Evolutionary conservation across 768 basidiomycete genomes (phyloP), one percentile per base, ranked within the genome.

Genomic region (Lactifluus echinatus): DNA sequence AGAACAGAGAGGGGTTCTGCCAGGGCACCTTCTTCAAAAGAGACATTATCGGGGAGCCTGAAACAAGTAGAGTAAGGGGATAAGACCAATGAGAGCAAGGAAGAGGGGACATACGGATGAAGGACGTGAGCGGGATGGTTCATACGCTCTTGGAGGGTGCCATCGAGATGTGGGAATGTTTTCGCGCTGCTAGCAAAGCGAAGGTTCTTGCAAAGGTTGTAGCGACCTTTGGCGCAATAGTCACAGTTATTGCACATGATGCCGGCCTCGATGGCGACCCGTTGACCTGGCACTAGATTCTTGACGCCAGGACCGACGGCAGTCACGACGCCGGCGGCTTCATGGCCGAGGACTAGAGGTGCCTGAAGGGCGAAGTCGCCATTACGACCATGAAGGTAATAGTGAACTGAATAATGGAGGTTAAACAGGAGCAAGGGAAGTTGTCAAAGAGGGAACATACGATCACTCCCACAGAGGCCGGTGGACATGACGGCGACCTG

Each of bases 1-100:
- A 94, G 78, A 64, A 98, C 95, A 44, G 89, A 91, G 57, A 98
- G 85, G 24, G 95, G 95, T 69, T 98, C 95, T 8, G 93, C 92
- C 57, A 97, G 79, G 6, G 93, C 84, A 19, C 89, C 94, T 63
- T 83, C 79, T 61, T 92, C 87, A 66, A 83, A 90, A 36, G 85
- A 77, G 68, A 84, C 82, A 64, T 69, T 73, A 62, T 89, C 83
- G 23, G 93, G 90, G 23, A 96, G 74, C 23, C 89, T 90, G 64
- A 24, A 52, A 50, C 31, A 37, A 6, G 37, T 34, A 56, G 43
- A 21, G 48, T 26, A 50, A 46, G 45, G 34, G 48, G 47, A 21
- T 44, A 29, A 24, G 28, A 43, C 26, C 43, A 23, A 50, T 17
- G 31, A 23, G 62, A 56, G 17, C 21, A 34, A n/a, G 53, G 33